A percentile compares a stretch with the other conserved stretches of the same genome.
Conservation (phyloP, 2,329 filamentous ascomycete species). For the Ascochyta viciae-villosae region DNA sequence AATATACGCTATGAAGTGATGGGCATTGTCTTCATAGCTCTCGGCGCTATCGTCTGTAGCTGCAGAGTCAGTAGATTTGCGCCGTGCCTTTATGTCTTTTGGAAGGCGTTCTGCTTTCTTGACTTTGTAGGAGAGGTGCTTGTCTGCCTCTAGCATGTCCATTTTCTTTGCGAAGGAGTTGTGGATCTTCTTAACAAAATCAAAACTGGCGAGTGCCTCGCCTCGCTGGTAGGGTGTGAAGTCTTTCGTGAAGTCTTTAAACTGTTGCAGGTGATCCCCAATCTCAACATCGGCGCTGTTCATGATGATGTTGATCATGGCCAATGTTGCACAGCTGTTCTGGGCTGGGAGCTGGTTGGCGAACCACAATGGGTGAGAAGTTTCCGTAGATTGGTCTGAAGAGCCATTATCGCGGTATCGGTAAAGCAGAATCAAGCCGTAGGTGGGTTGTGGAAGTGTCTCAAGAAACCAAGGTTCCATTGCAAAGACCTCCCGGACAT, state of each 20-base stretch:
- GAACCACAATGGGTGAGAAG: slow-evolving; percentile 81
- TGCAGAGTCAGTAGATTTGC: slow-evolving; percentile 29
- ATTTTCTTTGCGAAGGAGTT: slow-evolving; percentile 81
- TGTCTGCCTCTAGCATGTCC: slow-evolving; percentile 71
- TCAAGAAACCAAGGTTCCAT: slow-evolving; percentile 61
- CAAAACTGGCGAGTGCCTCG: slow-evolving; percentile 74
- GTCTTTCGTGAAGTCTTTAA: slow-evolving; percentile 74
- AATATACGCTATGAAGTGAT: slow-evolving; percentile 91
- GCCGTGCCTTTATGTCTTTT: slow-evolving; percentile 46
- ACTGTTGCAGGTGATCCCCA: slow-evolving; percentile 72
- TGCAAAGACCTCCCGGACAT: slow-evolving; percentile 77
- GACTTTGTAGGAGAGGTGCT: slow-evolving; percentile 70
- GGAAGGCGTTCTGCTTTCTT: slow-evolving; percentile 39
- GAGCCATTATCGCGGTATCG: slow-evolving; percentile 65
- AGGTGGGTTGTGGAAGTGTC: slow-evolving; percentile 55
- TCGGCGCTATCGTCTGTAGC: slow-evolving; percentile 51
- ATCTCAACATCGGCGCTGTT: slow-evolving; percentile 72
- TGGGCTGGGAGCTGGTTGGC: slow-evolving; percentile 76
- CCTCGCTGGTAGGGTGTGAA: slow-evolving; percentile 78
- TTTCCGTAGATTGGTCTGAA: slow-evolving; percentile 61
- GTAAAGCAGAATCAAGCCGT: slow-evolving; percentile 90
- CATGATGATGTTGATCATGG: slow-evolving; percentile 91
- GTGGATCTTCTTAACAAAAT: slow-evolving; percentile 80
- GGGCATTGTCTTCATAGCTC: slow-evolving; percentile 67
- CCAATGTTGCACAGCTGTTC: slow-evolving; percentile 92